Percentiles rank a stretch among this genome's conserved stretches.
phyloP scores from a whole-genome alignment of 139 green algal species.

The Asterochloris erici region DNA sequence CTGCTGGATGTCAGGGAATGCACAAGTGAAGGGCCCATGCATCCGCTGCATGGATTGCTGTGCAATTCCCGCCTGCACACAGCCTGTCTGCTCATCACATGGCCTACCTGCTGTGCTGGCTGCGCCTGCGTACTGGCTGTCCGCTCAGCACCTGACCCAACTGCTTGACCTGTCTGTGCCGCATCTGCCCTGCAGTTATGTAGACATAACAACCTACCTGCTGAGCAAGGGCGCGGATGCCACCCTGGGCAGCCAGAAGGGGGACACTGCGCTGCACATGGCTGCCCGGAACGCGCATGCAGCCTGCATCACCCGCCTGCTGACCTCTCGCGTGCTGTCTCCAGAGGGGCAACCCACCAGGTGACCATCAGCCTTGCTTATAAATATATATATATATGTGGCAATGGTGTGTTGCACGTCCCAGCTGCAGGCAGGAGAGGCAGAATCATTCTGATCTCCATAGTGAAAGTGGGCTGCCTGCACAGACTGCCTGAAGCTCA shows the following conservation, averaged over 20 bases:
- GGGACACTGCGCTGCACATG: conserved; percentile 25
- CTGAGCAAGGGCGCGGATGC: conserved; percentile 23
- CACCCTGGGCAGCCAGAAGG: background rate
- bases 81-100: background rate
- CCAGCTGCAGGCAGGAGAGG: too few relatives aligned
- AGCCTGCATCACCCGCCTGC: background rate
- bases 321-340: background rate
- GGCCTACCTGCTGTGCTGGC: background rate
- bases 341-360: background rate
- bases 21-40: background rate
- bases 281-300: conserved; percentile 14
- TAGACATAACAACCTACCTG: conserved; percentile 23
- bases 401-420: too few relatives aligned
- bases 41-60: background rate
- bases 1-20: background rate
- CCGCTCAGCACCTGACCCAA: background rate
- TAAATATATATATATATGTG: too few relatives aligned
- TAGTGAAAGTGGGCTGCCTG: too few relatives aligned
- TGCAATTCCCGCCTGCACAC: background rate
- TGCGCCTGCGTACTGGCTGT: background rate
- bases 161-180: background rate
- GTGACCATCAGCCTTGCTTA: too few relatives aligned
- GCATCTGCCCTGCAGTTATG: conserved; percentile 13
- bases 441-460: too few relatives aligned
- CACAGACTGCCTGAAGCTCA: background rate